These are phyloP conservation scores for Larix kaempferi DNA, from an alignment of 75 land plant species.

Conservation along the genomic window DNA sequence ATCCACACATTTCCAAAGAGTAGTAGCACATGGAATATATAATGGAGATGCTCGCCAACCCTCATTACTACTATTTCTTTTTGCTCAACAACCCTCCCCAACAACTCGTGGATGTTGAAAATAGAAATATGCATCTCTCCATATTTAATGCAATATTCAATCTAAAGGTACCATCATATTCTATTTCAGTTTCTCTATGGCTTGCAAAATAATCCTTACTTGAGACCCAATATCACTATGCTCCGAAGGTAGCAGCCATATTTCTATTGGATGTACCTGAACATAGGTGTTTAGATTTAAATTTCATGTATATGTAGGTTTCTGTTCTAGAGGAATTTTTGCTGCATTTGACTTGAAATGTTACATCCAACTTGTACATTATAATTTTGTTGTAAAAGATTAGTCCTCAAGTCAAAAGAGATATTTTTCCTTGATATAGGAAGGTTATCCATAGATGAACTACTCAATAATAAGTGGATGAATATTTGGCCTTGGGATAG, in stretches of 20 bases:
- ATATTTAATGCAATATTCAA: conserved; percentile 54
- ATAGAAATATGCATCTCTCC: conserved; percentile 36
- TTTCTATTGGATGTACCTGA: not conserved
- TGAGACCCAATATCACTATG: conserved; percentile 7
- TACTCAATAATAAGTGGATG: not conserved
- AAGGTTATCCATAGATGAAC: not conserved
- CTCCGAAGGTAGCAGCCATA: not conserved
- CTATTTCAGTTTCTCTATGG: conserved; percentile 38
- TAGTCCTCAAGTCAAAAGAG: not conserved
- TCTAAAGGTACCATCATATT: conserved; percentile 55
- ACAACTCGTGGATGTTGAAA: conserved; percentile 37
- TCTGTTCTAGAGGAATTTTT: not conserved
- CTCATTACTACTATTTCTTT: conserved; percentile 36
- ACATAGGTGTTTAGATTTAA: conserved; percentile 9
- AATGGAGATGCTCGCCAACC: conserved; percentile 25
- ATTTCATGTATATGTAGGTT: not conserved
- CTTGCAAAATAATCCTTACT: conserved; percentile 35
- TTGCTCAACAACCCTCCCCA: conserved; percentile 39
- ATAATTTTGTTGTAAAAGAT: not conserved
- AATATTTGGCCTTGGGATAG: not conserved
- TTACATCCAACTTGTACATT: not conserved
- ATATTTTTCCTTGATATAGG: not conserved
- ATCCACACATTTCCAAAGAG: conserved; percentile 60
- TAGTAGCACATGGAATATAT: conserved; percentile 35
- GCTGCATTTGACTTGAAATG: not conserved